phyloP scores from a whole-genome alignment of 2,329 filamentous ascomycete genomes.

The Thelonectria blattea region DNA sequence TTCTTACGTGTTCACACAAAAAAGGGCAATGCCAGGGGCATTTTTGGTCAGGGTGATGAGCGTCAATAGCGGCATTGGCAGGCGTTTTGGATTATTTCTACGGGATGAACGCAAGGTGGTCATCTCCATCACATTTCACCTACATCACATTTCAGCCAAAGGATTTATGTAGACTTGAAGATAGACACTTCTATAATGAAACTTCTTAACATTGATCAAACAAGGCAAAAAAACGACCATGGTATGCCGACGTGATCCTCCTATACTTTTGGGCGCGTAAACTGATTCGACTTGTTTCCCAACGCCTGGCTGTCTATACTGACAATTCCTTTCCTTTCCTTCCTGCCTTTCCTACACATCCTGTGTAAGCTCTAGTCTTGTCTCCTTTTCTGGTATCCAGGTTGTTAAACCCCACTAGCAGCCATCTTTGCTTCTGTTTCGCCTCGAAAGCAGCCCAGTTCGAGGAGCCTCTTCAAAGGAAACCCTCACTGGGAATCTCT shows the following conservation, averaged over 20 bases:
- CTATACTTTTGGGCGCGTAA: slow-evolving; percentile 9
- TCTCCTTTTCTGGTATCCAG: neutral
- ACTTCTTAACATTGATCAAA: neutral
- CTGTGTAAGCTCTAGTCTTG: neutral
- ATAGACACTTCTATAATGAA: neutral
- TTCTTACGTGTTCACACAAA: neutral
- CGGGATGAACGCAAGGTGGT: too few relatives aligned
- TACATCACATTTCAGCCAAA: too few relatives aligned
- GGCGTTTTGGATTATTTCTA: neutral
- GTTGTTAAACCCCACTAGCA: neutral
- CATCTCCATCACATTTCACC: too few relatives aligned
- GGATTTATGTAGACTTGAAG: neutral
- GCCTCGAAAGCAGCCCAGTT: neutral
- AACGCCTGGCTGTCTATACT: slow-evolving; percentile 17
- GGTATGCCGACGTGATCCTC: slow-evolving; percentile 9
- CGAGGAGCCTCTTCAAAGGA: too few relatives aligned
- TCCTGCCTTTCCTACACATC: neutral
- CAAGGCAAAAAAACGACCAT: slow-evolving; percentile 7
- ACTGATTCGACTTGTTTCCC: slow-evolving; percentile 7
- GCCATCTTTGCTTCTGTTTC: neutral
- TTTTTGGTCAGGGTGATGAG: neutral
- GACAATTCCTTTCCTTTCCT: slow-evolving; percentile 4
- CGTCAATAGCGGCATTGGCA: neutral
- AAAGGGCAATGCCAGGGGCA: neutral
- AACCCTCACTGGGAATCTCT: too few relatives aligned